Base-by-base conservation (phyloP, 139 green algal species). In the Coccomyxa sp. region DNA sequence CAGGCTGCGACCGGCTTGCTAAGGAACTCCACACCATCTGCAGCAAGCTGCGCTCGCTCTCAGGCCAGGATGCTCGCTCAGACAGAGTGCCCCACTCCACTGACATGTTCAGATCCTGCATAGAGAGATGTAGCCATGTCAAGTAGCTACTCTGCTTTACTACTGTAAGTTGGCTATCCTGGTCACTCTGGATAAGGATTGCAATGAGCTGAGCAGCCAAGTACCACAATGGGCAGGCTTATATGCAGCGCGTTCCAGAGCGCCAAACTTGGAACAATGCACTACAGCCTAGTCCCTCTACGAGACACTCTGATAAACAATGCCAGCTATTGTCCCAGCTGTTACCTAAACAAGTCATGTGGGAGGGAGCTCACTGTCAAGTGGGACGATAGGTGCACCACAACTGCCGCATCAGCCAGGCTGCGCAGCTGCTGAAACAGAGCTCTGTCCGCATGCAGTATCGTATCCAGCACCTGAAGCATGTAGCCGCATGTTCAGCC, bases 381-480 rank as follows among this genome's bases (percentile, higher is more conserved):
- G 44, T 84, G 73, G 8, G 85, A 92, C 64, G 91, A 79, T 38
- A 97, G 89, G 82, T 97, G 93, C 31, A 97, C 83, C 39, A 88
- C 90, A 55, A 97, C 91, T 9, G 81, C 70, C 9, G 93, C 89
- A 12, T 75, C 5, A 0, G 74, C 31, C 58, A 95, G 82, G 3
- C 81, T 39, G 0, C 87, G 89, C 29, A 82, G 69, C 4, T 76
- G 58, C 31, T 29, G 27, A 50, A 97, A 79, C 50, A 95, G 81
- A 31, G 80, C 50, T 9, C 76, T 74, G 39, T 97, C 93, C 8
- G 92, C 93, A 75, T 91, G 92, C 29, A 85, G 41, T 2, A 97
- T 86, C 10, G 88, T 90, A 71, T 96, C 91, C n/a, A 97, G 79
- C 44, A 97, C 90, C 90, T 94, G 82, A 29, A 75, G 7, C 55